Base-by-base conservation (phyloP, 2,329 filamentous ascomycete species). In the Chaetothyriales sp. region DNA sequence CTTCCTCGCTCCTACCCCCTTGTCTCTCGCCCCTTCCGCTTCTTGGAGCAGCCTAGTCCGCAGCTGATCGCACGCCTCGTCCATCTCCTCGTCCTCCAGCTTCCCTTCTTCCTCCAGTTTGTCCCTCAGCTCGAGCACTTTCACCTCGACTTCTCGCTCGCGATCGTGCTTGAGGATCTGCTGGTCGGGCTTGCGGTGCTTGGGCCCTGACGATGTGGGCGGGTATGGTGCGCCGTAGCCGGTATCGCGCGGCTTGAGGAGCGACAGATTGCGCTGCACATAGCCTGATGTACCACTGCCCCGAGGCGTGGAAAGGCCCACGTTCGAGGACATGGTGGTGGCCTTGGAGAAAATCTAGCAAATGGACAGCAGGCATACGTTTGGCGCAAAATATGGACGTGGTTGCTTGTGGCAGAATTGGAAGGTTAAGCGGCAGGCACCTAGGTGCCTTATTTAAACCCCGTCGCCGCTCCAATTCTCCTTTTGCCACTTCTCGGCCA, bases 211-310 rank as follows among this genome's bases (percentile, higher is more conserved):
- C 2, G 58, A 51, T 19, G 55, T 53, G 6, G 57, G 56, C 25
- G 63, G 53, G 69, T 94, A 95, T 0, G 89, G 89, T 18, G 82
- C 82, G 54, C 74, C 77, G 62, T 81, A 78, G 47, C 67, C 69
- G 22, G 64, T 56, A 71, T 94, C 88, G 70, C 90, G 89, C 28
- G 86, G 89, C 65, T 78, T 82, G 61, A 95, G 81, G 65, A 90
- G 83, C 18, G 92, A 92, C 37, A 89, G 81, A 73, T 97, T 98
- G 69, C 89, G 87, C 71, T 97, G 90, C 52, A 98, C 90, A 67
- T 97, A 97, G 66, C 92, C 92, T 1, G 90, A 97, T 52, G 92
- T 98, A 47, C 92, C 92, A 66, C 86, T 94, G 60, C 92, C 92
- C 64, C 92, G 84, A 2, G 92, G 92, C 4, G 92, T 98, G 52